A percentile compares a stretch with the other conserved stretches of the same genome.
These are phyloP conservation scores for Aspergillus sp. DNA, from an alignment of 2,329 filamentous ascomycete species.

Conservation along the genomic window DNA sequence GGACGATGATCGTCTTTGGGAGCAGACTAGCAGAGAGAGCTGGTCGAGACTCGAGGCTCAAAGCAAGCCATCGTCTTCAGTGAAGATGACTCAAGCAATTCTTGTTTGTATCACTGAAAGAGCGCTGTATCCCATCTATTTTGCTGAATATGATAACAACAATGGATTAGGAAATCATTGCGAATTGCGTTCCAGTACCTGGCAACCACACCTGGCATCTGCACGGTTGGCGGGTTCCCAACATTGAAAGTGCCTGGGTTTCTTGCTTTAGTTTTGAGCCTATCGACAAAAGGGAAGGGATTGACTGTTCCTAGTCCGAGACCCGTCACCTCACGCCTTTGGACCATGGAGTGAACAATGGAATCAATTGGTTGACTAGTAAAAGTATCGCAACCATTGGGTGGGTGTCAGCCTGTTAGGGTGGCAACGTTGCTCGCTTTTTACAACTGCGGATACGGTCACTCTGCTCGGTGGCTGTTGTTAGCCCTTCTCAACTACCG, in stretches of 20 bases:
- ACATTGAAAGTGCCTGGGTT: background rate
- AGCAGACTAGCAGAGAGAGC: constrained; percentile 8
- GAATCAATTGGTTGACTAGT: background rate
- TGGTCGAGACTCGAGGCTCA: constrained; percentile 1
- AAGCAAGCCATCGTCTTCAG: constrained; percentile 9
- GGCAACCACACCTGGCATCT: background rate
- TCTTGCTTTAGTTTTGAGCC: background rate
- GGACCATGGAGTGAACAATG: background rate
- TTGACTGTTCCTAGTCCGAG: background rate
- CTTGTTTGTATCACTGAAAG: background rate
- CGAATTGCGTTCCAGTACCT: constrained; percentile 8
- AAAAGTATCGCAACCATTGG: background rate
- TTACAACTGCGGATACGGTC: background rate
- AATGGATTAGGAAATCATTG: constrained; percentile 14
- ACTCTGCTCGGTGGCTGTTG: background rate
- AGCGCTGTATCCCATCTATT: background rate
- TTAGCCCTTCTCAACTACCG: background rate
- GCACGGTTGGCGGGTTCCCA: background rate
- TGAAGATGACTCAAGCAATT: constrained; percentile 9
- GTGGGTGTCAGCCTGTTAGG: background rate
- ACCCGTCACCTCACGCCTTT: background rate
- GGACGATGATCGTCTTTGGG: constrained; percentile 6
- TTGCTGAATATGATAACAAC: constrained; percentile 11
- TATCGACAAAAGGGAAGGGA: constrained; percentile 3
- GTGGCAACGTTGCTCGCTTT: background rate